Conservation (phyloP, 2,329 filamentous ascomycete species). For the Talaromyces pinophilus region DNA sequence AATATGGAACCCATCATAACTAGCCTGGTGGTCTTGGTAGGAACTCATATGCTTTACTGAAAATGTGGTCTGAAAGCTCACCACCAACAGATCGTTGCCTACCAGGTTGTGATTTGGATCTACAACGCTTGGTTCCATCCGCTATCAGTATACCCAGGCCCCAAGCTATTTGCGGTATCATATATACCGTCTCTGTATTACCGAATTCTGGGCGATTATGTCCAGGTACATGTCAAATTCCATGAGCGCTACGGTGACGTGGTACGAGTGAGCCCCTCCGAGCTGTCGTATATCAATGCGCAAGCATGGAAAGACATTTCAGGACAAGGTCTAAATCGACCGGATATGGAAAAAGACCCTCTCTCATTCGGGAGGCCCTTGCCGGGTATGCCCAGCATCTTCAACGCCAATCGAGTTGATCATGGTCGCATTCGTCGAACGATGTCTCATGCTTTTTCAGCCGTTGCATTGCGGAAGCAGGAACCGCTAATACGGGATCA, state of each 20-base stretch:
- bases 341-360: not conserved
- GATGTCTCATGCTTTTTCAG: conserved; percentile 14
- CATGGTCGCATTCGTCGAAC: not conserved
- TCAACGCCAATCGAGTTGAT: not conserved
- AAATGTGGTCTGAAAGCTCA: not conserved
- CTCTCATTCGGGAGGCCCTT: not conserved
- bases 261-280: not conserved
- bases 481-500: not conserved
- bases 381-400: not conserved
- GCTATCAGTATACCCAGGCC: not conserved
- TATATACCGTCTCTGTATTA: not conserved
- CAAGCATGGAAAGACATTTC: not conserved
- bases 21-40: not conserved
- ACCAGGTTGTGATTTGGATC: not conserved
- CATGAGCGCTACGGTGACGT: not conserved
- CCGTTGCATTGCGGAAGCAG: not conserved
- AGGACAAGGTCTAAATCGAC: not conserved
- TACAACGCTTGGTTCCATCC: not conserved
- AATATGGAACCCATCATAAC: not conserved
- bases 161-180: not conserved
- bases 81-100: not conserved
- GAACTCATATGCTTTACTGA: not conserved
- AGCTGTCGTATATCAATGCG: not conserved
- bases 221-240: not conserved
- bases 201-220: not conserved